phyloP scores from a whole-genome alignment of 805 yeast species.

The Spathaspora boniae region DNA sequence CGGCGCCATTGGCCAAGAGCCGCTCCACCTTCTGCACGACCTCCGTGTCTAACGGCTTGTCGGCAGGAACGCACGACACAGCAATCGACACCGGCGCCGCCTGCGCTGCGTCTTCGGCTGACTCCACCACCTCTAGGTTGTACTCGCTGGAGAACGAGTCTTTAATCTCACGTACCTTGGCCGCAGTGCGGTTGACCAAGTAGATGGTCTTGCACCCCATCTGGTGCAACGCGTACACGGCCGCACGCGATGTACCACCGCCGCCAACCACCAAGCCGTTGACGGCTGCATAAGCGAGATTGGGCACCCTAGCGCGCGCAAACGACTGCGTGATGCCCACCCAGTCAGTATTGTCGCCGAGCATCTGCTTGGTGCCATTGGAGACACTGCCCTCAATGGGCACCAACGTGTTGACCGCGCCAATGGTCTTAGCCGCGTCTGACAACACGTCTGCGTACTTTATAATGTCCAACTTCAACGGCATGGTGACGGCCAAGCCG shows the following conservation, averaged over 20 bases:
- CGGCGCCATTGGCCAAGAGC: conserved; percentile 40
- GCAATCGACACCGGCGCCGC: conserved; percentile 53
- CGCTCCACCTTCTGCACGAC: conserved; percentile 48
- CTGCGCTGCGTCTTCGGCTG: conserved; percentile 42
- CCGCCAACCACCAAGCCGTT: conserved; percentile 88
- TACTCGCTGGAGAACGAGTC: conserved; percentile 56
- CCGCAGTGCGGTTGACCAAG: conserved; percentile 73
- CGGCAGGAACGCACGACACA: conserved; percentile 84
- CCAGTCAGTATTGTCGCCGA: conserved; percentile 96
- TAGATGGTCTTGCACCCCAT: conserved; percentile 77
- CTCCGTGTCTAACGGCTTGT: conserved; percentile 56
- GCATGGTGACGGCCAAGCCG: conserved; percentile 95
- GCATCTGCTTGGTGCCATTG: conserved; percentile 39
- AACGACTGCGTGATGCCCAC: conserved; percentile 77
- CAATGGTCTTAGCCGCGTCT: conserved; percentile 76
- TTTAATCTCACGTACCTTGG: conserved; percentile 59
- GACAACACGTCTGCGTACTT: conserved; percentile 61
- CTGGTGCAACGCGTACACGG: conserved; percentile 75
- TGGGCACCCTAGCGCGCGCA: conserved; percentile 56
- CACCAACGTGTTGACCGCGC: conserved; percentile 88
- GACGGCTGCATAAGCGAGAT: conserved; percentile 27
- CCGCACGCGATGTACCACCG: conserved; percentile 97
- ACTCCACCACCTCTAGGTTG: conserved; percentile 56
- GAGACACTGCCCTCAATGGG: conserved; percentile 38
- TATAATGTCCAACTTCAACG: conserved; percentile 80